Percentiles rank a stretch among this genome's conserved stretches.
phyloP scores from a whole-genome alignment of 192 early-diverging fungal genomes.

The Coemansia sp. region DNA sequence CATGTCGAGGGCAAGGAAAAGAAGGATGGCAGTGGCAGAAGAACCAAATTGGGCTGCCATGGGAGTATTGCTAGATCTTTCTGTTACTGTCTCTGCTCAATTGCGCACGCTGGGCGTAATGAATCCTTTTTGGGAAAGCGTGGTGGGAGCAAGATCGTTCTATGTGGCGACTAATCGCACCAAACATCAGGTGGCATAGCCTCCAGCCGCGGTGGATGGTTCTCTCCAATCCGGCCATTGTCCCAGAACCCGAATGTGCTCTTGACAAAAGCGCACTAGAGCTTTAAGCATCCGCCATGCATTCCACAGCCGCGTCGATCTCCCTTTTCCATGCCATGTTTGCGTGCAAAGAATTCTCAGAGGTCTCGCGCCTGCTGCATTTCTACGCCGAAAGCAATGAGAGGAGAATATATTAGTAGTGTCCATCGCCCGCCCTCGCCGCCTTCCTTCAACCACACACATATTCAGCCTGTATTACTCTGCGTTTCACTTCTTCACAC shows the following conservation, averaged over 20 bases:
- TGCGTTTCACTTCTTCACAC: background rate
- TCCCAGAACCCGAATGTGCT: background rate
- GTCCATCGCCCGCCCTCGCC: background rate
- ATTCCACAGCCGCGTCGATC: background rate
- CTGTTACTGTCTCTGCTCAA: background rate
- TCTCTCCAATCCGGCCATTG: background rate
- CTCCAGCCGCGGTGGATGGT: background rate
- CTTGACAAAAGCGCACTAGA: background rate
- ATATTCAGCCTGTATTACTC: background rate
- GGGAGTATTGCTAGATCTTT: background rate
- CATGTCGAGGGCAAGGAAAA: background rate
- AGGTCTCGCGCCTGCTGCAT: background rate
- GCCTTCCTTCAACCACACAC: background rate
- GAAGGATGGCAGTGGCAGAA: background rate
- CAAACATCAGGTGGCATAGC: background rate
- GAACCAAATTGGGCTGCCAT: background rate
- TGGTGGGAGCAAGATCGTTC: background rate
- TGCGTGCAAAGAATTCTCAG: background rate
- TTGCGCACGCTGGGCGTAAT: background rate
- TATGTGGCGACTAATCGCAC: background rate
- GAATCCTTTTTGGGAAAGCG: background rate
- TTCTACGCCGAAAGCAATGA: background rate
- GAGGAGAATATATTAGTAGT: background rate
- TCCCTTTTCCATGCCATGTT: background rate
- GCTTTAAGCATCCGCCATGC: slow-evolving; percentile 11